Percentiles rank a stretch among this genome's conserved stretches.
phyloP scores from a whole-genome alignment of 2,329 filamentous ascomycete genomes.

The Lachnum nothofagi region DNA sequence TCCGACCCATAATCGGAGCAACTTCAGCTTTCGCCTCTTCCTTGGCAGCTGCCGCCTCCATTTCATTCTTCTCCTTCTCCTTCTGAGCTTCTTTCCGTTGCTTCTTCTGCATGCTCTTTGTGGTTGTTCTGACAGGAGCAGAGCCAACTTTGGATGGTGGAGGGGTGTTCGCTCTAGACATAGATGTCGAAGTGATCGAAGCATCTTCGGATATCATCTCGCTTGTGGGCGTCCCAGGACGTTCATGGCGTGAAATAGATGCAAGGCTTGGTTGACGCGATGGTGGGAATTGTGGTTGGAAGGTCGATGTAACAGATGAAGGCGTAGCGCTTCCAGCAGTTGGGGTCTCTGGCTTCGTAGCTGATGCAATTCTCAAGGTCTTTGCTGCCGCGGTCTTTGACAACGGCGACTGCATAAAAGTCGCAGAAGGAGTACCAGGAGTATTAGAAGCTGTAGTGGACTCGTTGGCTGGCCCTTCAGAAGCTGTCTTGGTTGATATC shows the following conservation, averaged over 20 bases:
- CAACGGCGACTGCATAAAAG: slow-evolving; percentile 50
- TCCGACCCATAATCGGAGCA: slow-evolving; percentile 71
- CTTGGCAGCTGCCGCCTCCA: slow-evolving; percentile 41
- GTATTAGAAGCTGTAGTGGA: slow-evolving; percentile 42
- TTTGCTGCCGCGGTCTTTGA: slow-evolving; percentile 52
- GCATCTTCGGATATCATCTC: slow-evolving; percentile 73
- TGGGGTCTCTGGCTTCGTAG: slow-evolving; percentile 56
- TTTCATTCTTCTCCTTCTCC: slow-evolving; percentile 54
- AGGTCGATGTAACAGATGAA: slow-evolving; percentile 32
- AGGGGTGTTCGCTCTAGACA: slow-evolving; percentile 69
- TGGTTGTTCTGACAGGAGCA: slow-evolving; percentile 63
- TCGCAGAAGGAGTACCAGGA: slow-evolving; percentile 40
- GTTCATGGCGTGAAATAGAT: slow-evolving; percentile 42
- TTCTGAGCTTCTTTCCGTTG: slow-evolving; percentile 64
- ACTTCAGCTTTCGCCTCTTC: slow-evolving; percentile 36
- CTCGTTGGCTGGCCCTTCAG: slow-evolving; percentile 12
- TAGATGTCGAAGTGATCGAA: slow-evolving; percentile 66
- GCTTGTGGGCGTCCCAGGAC: slow-evolving; percentile 68
- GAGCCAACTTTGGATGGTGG: slow-evolving; percentile 62
- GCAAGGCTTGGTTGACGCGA: slow-evolving; percentile 48
- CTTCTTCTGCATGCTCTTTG: slow-evolving; percentile 75
- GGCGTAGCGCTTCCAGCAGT: slow-evolving; percentile 32
- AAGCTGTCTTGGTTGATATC: slow-evolving; percentile 13
- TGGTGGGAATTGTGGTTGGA: slow-evolving; percentile 38
- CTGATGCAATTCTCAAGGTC: slow-evolving; percentile 65